phyloP scores from a whole-genome alignment of 2,329 filamentous ascomycete species.

The Microsporum ferrugineum region DNA sequence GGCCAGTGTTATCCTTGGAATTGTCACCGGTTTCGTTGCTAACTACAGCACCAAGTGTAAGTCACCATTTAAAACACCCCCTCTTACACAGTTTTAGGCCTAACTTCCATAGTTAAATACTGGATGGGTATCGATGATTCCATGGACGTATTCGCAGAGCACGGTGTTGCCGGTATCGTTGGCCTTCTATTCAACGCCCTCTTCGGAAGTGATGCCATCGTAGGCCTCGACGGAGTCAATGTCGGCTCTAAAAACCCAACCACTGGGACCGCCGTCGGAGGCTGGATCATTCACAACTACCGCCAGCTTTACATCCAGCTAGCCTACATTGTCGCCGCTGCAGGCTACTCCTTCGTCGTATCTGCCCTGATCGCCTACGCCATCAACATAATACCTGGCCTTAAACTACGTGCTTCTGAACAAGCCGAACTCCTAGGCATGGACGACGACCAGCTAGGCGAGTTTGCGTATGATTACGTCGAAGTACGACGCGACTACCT shows the following conservation, averaged over 20 bases:
- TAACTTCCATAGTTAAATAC: slow-evolving; percentile 46
- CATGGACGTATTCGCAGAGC: slow-evolving; percentile 84
- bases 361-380: slow-evolving; percentile 59
- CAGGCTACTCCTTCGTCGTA: slow-evolving; percentile 55
- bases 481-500: slow-evolving; percentile 42
- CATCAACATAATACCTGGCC: slow-evolving; percentile 59
- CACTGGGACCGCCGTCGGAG: slow-evolving; percentile 40
- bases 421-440: slow-evolving; percentile 59
- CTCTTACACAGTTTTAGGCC: slow-evolving; percentile 10
- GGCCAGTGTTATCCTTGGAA: slow-evolving; percentile 50
- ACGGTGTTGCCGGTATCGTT: slow-evolving; percentile 71
- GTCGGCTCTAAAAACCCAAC: slow-evolving; percentile 31
- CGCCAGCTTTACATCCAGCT: slow-evolving; percentile 61
- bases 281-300: slow-evolving; percentile 61
- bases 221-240: slow-evolving; percentile 58
- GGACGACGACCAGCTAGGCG: slow-evolving; percentile 42
- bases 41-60: slow-evolving; percentile 82
- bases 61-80: slow-evolving; percentile 25
- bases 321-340: slow-evolving; percentile 54
- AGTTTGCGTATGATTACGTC: slow-evolving; percentile 43
- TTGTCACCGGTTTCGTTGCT: slow-evolving; percentile 55
- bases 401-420: slow-evolving; percentile 55
- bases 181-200: slow-evolving; percentile 69
- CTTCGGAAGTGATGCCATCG: slow-evolving; percentile 64
- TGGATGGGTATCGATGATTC: slow-evolving; percentile 74